Evolutionary conservation across 2,329 filamentous ascomycete species (phyloP), one percentile per base, ranked within the genome.

Genomic region (Colletotrichum godetiae): DNA sequence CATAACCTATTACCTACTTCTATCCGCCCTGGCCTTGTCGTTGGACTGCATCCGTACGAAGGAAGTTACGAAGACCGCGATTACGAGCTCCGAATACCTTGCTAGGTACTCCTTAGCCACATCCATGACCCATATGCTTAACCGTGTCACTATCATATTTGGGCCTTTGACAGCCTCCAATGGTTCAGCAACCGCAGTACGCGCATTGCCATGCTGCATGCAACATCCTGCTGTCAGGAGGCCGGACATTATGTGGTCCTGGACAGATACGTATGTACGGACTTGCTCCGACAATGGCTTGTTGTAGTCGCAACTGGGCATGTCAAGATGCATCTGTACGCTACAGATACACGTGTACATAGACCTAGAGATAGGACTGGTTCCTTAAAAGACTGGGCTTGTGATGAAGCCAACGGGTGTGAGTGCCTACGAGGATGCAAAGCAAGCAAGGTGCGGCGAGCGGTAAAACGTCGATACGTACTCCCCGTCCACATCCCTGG

Each of bases 391-490:
- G 42, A 49, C 19, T 7, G 42, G 42, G 42, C 42, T 49, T 49
- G 19, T 49, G 42, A 49, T 49, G 19, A 49, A 49, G 42, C n/a
- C 19, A n/a, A n/a, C 31, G 37, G 63, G 27, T 27, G 52, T 42
- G 53, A 60, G 29, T n/a, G 22, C 2, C 24, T 29, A 15, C 24
- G 35, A 24, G 52, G 13, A 13, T 35, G 52, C 35, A 31, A 13
- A 37, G 52, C 24, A 46, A 60, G 24, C 42, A 31, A 56, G 42
- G 67, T 42, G 67, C 67, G 62, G 37, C 55, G 42, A 37, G 35
- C 58, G 22, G 15, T 69, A 52, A 69, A 66, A 58, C 60, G n/a
- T 37, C 53, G 61, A 24, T 57, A 69, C 60, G 60, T 64, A 58
- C 35, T 46, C n/a, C 57, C 33, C 35, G 22, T 27, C 42, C 46